Percentiles rank a stretch among this genome's conserved stretches.
Conservation (phyloP, 2,329 filamentous ascomycete species). For the Hypomyces rosellus region DNA sequence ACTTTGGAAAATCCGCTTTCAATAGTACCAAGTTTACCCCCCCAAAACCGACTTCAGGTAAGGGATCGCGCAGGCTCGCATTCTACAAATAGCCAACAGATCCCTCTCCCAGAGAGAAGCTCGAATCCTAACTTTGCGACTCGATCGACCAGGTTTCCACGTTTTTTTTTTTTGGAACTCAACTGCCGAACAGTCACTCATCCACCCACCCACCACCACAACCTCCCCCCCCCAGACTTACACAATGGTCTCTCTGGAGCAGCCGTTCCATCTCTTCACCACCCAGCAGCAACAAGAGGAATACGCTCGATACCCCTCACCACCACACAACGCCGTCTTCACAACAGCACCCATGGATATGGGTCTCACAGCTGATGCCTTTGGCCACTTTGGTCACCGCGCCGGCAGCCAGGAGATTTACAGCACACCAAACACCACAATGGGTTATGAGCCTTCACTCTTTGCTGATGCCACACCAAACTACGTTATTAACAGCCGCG, state of each 20-base stretch:
- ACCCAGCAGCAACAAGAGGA: conserved; percentile 28
- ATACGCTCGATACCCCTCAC: conserved; percentile 41
- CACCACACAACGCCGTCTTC: conserved; percentile 33
- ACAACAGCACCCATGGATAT: conserved; percentile 41
- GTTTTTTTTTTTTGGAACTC: neutral
- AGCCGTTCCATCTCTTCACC: conserved; percentile 23
- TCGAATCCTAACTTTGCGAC: neutral
- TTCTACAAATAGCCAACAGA: neutral
- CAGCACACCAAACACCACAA: conserved; percentile 16
- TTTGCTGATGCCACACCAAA: conserved; percentile 38
- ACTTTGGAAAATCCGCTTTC: too few relatives aligned
- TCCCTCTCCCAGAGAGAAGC: neutral
- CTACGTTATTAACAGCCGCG: conserved; percentile 40
- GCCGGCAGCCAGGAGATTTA: conserved; percentile 24
- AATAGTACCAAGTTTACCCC: neutral
- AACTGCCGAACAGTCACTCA: too few relatives aligned
- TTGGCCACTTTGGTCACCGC: conserved; percentile 33
- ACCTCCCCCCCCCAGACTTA: neutral
- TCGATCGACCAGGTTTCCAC: neutral
- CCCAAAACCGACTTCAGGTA: neutral
- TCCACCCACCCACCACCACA: neutral
- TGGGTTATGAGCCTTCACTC: conserved; percentile 41
- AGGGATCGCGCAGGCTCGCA: neutral
- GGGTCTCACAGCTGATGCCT: conserved; percentile 41
- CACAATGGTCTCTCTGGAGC: conserved; percentile 25